Base-by-base conservation (phyloP, 2,329 filamentous ascomycete genomes). In the Conoideocrella luteorostrata region DNA sequence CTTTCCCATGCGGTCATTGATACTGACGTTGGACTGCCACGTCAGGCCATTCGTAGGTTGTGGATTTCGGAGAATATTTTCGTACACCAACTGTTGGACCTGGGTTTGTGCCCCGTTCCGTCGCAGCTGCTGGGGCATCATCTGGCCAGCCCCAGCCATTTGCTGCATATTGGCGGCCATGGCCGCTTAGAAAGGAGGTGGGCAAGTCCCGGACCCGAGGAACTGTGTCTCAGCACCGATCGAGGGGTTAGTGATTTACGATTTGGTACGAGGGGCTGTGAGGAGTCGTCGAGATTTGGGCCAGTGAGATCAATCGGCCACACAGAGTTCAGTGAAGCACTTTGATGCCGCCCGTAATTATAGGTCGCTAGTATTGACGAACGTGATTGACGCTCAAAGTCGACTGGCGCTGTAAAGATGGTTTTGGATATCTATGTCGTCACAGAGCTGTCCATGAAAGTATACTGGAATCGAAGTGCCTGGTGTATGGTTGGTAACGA, bases 121-220 rank as follows among this genome's bases (percentile, higher is more conserved):
- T 48, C 64, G 61, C 52, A 65, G 58, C 48, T 70, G 68, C 49
- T 68, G 64, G 53, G 65, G 64, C 59, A 71, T 65, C 61, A 72
- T 69, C 46, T 66, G 65, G 59, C 64, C 68, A 51, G 62, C 65
- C 48, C 62, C 64, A 57, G 64, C 68, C 73, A 79, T 77, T 55
- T 76, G 75, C 60, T 72, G 71, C 64, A 79, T 72, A 53, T 77
- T 78, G 58, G 71, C 75, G 66, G 76, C 75, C 76, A 80, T 80
- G 63, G 71, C 72, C 68, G 70, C 70, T 44, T 28, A 18, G 28
- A 10, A 5, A 32, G 22, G 15, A 29, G 30, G 7, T 15, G 18
- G 22, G 22, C 34, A 42, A 38, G 32, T 32, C 24, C 22, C 2
- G n/a, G 18, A 17, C 17, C 30, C 40, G 24, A 36, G 35, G 18